A percentile compares a stretch with the other conserved stretches of the same genome.
phyloP scores from a whole-genome alignment of 2,329 filamentous ascomycete species.

The Diplodia mutila region DNA sequence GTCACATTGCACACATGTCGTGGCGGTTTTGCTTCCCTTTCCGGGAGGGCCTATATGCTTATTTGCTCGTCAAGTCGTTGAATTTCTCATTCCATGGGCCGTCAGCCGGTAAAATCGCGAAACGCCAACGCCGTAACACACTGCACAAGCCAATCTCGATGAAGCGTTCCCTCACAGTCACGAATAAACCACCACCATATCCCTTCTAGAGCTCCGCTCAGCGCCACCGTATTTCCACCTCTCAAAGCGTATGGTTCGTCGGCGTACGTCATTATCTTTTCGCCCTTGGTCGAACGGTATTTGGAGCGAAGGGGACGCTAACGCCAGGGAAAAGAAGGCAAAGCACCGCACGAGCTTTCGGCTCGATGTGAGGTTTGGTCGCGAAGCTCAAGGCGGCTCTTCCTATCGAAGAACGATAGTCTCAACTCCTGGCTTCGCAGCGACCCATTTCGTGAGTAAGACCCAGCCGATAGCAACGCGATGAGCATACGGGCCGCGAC shows the following conservation, averaged over 20 bases:
- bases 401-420: too few relatives aligned
- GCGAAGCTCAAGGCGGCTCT: too few relatives aligned
- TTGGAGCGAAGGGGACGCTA: too few relatives aligned
- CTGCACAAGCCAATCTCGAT: neutral
- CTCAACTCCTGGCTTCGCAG: too few relatives aligned
- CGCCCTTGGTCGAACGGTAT: too few relatives aligned
- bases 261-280: neutral
- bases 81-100: neutral
- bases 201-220: neutral
- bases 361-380: too few relatives aligned
- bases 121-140: neutral
- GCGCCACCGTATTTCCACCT: neutral
- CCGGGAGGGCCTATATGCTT: neutral
- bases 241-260: too few relatives aligned
- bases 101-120: too few relatives aligned
- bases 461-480: conserved; percentile 6
- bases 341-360: too few relatives aligned
- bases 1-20: neutral
- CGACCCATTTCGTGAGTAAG: conserved; percentile 6
- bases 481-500: conserved; percentile 1
- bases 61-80: neutral
- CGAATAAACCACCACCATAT: neutral
- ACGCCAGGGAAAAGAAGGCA: too few relatives aligned
- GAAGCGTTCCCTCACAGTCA: neutral
- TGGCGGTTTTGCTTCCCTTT: neutral